Conservation (phyloP, 208 protist species). For the Leishmania amazonensis region DNA sequence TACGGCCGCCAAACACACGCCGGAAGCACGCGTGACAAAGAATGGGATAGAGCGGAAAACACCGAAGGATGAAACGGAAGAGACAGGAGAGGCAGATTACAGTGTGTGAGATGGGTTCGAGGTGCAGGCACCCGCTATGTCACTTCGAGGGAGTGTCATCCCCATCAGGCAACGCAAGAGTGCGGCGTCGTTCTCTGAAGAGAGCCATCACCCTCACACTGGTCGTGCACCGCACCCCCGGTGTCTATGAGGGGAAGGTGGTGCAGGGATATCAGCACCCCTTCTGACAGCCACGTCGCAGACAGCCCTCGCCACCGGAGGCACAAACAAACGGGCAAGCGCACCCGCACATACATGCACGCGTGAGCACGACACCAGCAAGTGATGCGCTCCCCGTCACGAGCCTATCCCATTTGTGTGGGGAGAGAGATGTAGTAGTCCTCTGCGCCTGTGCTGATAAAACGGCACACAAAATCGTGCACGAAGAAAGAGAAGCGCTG, state of each 20-base stretch:
- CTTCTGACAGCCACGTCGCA: not conserved
- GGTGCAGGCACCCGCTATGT: not conserved
- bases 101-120: too few relatives aligned
- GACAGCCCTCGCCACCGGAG: not conserved
- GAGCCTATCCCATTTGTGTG: not conserved
- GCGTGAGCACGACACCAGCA: too few relatives aligned
- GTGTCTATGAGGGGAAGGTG: not conserved
- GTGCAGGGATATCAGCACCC: too few relatives aligned
- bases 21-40: not conserved
- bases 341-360: not conserved
- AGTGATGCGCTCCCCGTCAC: not conserved
- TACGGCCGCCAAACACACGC: not conserved
- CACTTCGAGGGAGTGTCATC: not conserved
- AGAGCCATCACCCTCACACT: not conserved
- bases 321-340: not conserved
- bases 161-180: not conserved
- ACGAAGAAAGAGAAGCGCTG: not conserved
- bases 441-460: not conserved
- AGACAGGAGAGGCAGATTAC: too few relatives aligned
- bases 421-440: not conserved
- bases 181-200: not conserved
- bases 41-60: not conserved
- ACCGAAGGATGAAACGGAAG: not conserved
- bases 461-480: not conserved
- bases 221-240: not conserved